Conservation (phyloP, 805 yeast genomes). For the Metschnikowia bowlesiae region DNA sequence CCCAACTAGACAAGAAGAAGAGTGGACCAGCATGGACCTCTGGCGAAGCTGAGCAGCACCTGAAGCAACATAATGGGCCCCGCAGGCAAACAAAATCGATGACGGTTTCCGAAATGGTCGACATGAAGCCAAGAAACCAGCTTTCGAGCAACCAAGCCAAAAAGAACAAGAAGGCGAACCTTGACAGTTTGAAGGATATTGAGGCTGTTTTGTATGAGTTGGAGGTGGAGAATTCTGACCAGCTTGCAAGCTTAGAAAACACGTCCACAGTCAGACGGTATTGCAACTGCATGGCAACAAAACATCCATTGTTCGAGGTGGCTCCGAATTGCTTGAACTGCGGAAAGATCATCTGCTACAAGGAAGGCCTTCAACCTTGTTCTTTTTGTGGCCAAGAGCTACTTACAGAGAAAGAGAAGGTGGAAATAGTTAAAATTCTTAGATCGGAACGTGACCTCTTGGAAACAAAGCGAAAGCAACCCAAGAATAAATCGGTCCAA, state of each 20-base stretch:
- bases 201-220: constrained; percentile 57
- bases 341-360: constrained; percentile 87
- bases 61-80: constrained; percentile 6
- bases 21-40: constrained; percentile 2
- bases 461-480: constrained; percentile 19
- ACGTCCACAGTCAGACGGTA: constrained; percentile 19
- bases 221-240: constrained; percentile 31
- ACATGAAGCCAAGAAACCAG: constrained; percentile 30
- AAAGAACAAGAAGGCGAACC: constrained; percentile 40
- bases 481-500: constrained; percentile 17
- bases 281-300: constrained; percentile 82
- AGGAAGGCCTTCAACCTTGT: constrained; percentile 90
- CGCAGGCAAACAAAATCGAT: constrained; percentile 21
- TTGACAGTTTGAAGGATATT: constrained; percentile 56
- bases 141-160: constrained; percentile 23
- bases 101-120: constrained; percentile 48
- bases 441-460: constrained; percentile 46
- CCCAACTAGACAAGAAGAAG: background rate
- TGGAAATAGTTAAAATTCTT: constrained; percentile 50
- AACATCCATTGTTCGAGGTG: constrained; percentile 82
- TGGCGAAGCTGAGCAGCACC: constrained; percentile 1
- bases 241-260: background rate
- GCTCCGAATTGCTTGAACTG: constrained; percentile 94
- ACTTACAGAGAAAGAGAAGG: constrained; percentile 57
- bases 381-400: constrained; percentile 72